These are phyloP conservation scores for Ochetophila trinervis DNA, from an alignment of 306 rosid species.

Conservation along the genomic window DNA sequence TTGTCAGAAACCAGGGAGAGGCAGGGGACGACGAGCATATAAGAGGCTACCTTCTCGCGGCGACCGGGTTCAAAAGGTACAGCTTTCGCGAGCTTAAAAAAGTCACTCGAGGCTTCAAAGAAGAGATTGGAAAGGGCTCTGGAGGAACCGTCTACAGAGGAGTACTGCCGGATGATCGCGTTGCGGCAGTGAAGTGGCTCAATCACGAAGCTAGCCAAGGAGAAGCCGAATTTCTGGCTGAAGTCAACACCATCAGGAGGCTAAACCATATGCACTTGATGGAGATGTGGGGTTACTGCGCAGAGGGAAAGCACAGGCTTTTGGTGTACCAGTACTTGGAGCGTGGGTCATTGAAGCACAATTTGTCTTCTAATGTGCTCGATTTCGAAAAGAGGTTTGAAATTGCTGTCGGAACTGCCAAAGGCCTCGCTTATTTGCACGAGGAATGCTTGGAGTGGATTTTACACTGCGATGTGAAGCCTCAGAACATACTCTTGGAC, in stretches of 20 bases:
- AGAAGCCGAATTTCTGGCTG: slow-evolving; percentile 57
- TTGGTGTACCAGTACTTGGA: slow-evolving; percentile 55
- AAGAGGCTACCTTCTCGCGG: slow-evolving; percentile 33
- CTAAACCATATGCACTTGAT: slow-evolving; percentile 62
- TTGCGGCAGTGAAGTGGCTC: slow-evolving; percentile 42
- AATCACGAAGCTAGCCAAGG: slow-evolving; percentile 36
- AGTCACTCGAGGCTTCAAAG: slow-evolving; percentile 40
- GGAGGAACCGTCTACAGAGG: slow-evolving; percentile 54
- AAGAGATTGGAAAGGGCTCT: slow-evolving; percentile 61
- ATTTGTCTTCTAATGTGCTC: slow-evolving; percentile 28
- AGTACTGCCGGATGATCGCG: slow-evolving; percentile 32
- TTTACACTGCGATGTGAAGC: slow-evolving; percentile 73
- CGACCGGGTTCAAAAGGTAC: slow-evolving; percentile 42
- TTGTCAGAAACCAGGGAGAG: slow-evolving; percentile 7
- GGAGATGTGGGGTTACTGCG: slow-evolving; percentile 58
- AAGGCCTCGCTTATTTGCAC: slow-evolving; percentile 57
- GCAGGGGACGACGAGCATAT: slow-evolving; percentile 8
- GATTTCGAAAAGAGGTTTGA: slow-evolving; percentile 45
- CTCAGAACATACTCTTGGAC: slow-evolving; percentile 59
- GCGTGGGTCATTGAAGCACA: slow-evolving; percentile 44
- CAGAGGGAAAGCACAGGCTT: slow-evolving; percentile 50
- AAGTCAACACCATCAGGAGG: slow-evolving; percentile 54
- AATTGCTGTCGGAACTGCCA: slow-evolving; percentile 55
- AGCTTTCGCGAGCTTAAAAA: slow-evolving; percentile 46
- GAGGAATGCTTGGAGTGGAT: slow-evolving; percentile 74